A percentile compares a stretch with the other conserved stretches of the same genome.
phyloP scores from a whole-genome alignment of 2,329 filamentous ascomycete genomes.

The Apiospora koreana region DNA sequence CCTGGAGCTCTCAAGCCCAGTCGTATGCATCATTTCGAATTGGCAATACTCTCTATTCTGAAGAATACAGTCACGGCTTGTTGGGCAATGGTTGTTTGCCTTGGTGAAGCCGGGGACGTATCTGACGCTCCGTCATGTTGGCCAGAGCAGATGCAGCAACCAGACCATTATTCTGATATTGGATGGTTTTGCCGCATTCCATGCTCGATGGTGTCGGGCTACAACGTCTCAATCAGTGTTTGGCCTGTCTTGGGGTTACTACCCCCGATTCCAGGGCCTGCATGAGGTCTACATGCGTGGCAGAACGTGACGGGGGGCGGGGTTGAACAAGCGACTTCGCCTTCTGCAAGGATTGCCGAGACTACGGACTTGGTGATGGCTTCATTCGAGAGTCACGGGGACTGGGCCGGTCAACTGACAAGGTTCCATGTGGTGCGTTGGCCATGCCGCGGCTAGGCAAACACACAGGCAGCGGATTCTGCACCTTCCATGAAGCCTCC shows the following conservation, averaged over 20 bases:
- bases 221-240: not conserved
- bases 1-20: not conserved
- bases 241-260: slow-evolving; percentile 3
- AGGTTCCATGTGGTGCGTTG: not conserved
- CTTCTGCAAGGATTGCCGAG: not conserved
- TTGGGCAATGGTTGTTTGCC: not conserved
- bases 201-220: not conserved
- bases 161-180: not conserved
- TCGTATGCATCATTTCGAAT: not conserved
- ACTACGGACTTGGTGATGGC: not conserved
- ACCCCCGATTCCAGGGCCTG: not conserved
- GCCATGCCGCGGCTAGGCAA: not conserved
- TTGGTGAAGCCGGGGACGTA: not conserved
- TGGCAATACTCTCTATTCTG: not conserved
- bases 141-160: not conserved
- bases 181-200: not conserved
- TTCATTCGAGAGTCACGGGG: not conserved
- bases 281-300: not conserved
- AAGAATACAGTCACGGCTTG: not conserved
- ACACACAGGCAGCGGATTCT: not conserved
- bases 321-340: not conserved
- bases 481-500: not conserved
- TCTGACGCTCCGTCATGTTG: not conserved
- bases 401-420: not conserved
- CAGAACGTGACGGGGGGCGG: not conserved